Evolutionary conservation across 2,329 filamentous ascomycete species (phyloP), one percentile per base, ranked within the genome.

Genomic region (Nothomitra cinnamomea): DNA sequence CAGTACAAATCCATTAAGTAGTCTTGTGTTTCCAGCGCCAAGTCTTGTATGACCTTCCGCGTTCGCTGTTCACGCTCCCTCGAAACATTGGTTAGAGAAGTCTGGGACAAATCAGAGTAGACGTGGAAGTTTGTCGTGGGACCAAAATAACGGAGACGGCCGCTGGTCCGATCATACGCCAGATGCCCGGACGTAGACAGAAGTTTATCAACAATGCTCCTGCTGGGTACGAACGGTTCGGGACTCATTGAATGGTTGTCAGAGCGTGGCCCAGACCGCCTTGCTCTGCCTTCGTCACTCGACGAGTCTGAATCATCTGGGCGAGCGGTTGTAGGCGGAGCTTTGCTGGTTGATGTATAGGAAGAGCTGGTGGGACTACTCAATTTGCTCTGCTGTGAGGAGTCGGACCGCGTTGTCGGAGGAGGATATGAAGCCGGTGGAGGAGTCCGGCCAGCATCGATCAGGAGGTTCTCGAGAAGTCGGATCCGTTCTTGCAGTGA

Each of bases 101-200:
- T 55, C n/a, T 64, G 64, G 1, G 64, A 59, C 1, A 66, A 61
- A 32, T 68, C 67, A 2, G 71, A 71, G 56, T 75, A 71, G 1
- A 76, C 71, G 53, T 76, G 73, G 54, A 69, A 72, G 61, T 75
- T 76, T 50, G 73, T 73, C 2, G 73, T 76, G 1, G 72, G 72
- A 1, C 74, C 74, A 54, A 75, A 77, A 63, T 74, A 77, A 22
- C 73, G 68, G 4, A 74, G 60, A n/a, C 70, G 65, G 3, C 72
- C 73, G 19, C 69, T 72, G 1, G 74, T 62, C 56, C 73, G 73
- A 56, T 77, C 73, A 54, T 76, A 73, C 15, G 70, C 71, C 8
- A 76, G 64, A 60, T 72, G 73, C 5, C 72, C 73, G 36, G 70
- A 67, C 2, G 72, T 72, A 1, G 70, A 71, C 3, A 77, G 66